A percentile compares a stretch with the other conserved stretches of the same genome.
Conservation (phyloP, 169 alveolate genomes). For the Hepatocystis sp. region DNA sequence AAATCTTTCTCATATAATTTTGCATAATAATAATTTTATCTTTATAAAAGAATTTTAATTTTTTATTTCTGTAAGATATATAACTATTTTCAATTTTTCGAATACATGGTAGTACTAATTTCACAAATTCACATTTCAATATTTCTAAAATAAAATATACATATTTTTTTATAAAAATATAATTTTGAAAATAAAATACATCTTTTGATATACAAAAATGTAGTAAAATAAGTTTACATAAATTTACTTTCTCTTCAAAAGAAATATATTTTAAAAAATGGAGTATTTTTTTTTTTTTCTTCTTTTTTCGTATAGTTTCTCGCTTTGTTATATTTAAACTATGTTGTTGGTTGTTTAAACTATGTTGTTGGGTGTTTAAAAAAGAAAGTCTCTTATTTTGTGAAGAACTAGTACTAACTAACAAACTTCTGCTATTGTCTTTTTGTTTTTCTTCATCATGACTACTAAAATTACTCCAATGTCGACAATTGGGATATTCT, state of each 20-base stretch:
- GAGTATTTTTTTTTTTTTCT: no score
- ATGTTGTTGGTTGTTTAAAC: no score
- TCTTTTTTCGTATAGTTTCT: no score
- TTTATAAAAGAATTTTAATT: slow-evolving; percentile 30
- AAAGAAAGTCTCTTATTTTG: no score
- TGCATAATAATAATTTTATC: slow-evolving; percentile 48
- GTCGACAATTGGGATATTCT: no score
- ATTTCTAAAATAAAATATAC: slow-evolving; percentile 55
- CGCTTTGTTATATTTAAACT: no score
- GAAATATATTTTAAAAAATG: background rate
- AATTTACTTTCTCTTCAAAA: slow-evolving; percentile 26
- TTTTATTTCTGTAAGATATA: slow-evolving; percentile 24
- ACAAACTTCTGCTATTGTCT: no score
- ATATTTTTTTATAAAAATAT: slow-evolving; percentile 36
- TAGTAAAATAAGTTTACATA: slow-evolving; percentile 43
- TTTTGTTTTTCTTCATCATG: no score
- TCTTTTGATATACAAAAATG: slow-evolving; percentile 27
- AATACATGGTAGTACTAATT: slow-evolving; percentile 17
- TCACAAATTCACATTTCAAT: slow-evolving; percentile 41
- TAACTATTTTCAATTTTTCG: slow-evolving; percentile 41
- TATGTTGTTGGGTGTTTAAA: no score
- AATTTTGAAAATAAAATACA: slow-evolving; percentile 24
- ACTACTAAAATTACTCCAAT: no score
- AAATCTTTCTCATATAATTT: slow-evolving; percentile 52
- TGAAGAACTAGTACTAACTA: no score